Base-by-base conservation (phyloP, 345 rosid species). In the Nasturtium officinale region DNA sequence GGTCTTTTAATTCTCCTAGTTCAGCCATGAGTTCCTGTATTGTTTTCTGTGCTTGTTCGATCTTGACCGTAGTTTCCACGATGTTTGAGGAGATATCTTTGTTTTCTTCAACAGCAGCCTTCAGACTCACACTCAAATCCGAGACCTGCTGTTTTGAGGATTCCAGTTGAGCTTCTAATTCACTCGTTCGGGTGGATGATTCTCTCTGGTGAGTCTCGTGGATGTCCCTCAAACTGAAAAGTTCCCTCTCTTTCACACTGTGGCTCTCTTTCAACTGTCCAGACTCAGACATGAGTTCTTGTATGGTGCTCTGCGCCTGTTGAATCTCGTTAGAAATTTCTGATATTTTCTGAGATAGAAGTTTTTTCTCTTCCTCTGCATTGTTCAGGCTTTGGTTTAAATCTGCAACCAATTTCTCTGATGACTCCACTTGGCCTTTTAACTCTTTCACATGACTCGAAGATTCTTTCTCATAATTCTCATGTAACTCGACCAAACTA, bases 171-270 rank as follows among this genome's bases (percentile, higher is more conserved):
- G 64, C 54, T 67, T 71, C 71, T 59, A 73, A 51, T 38, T 69
- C 69, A 50, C 65, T 79, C 16, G 47, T 21, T 21, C 59, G 71
- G 12, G 66, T 80, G 60, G 90, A 87, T 37, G 89, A 80, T 65
- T 87, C 86, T 67, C 73, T 82, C 65, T 78, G 80, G 69, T 77
- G 87, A 55, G 58, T 79, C 88, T 87, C 86, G 28, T 85, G 84
- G 72, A 66, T 74, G 67, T 74, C 67, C 60, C 67, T 74, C 48
- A 85, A 79, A 57, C 79, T 77, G 9, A 78, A 77, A 42, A 85
- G 46, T 28, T 85, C 95, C 71, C 82, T 83, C 58, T 88, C 96
- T 71, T 77, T 92, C 62, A 77, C 73, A 75, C 74, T 51, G 56
- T 67, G 79, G 63, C 48, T 68, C 72, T 83, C 87, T 83, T 72